Evolutionary conservation across 176 grass and related monocot species (phyloP).

Genomic region (Saccharum officinarum): DNA sequence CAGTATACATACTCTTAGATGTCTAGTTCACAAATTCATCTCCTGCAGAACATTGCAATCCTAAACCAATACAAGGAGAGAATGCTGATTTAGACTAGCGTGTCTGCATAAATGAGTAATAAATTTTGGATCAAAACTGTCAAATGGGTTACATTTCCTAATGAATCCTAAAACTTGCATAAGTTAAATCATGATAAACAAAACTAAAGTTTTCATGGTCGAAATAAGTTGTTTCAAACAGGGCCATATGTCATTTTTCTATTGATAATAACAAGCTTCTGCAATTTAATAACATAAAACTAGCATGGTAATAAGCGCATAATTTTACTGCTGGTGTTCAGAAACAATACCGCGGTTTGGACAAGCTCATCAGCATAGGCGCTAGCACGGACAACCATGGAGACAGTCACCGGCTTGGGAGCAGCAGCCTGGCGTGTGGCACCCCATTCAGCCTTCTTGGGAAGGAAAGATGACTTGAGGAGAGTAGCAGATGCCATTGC

Average conservation of each 20-base stretch:
- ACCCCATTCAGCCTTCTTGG: conserved; percentile 87
- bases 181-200: not conserved
- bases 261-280: not conserved
- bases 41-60: not conserved
- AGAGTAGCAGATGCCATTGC: conserved; percentile 91
- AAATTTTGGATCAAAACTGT: not conserved
- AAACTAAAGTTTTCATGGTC: not conserved
- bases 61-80: not conserved
- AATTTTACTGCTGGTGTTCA: not conserved
- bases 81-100: not conserved
- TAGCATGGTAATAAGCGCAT: not conserved
- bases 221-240: not conserved
- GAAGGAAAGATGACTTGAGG: conserved; percentile 98
- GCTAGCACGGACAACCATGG: conserved; percentile 73
- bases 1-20: not conserved
- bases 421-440: conserved; percentile 24
- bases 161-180: not conserved
- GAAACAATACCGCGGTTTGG: conserved; percentile 74
- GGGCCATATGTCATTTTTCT: not conserved
- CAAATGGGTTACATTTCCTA: not conserved
- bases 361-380: conserved; percentile 87
- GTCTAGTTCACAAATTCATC: conserved; percentile 7
- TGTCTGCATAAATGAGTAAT: not conserved
- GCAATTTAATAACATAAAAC: conserved; percentile 10
- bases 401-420: conserved; percentile 56